These are phyloP conservation scores for Phialophora tarda DNA, from an alignment of 2,329 filamentous ascomycete genomes.

Conservation along the genomic window DNA sequence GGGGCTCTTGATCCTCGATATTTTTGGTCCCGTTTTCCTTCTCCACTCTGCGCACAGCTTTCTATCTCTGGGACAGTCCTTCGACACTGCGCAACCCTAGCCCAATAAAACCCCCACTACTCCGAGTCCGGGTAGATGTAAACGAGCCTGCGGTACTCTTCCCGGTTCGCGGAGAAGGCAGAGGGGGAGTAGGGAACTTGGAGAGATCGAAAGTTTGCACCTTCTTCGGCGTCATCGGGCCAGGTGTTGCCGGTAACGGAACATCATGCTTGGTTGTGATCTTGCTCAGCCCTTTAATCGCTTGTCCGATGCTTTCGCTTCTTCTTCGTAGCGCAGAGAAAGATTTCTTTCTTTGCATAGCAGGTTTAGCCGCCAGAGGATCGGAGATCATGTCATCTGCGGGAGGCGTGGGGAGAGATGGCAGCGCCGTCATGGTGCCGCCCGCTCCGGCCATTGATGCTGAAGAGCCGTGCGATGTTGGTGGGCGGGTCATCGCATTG, in stretches of 20 bases:
- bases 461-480: constrained; percentile 24
- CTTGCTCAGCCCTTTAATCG: constrained; percentile 36
- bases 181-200: constrained; percentile 29
- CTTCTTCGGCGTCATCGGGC: constrained; percentile 21
- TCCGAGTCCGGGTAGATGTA: constrained; percentile 21
- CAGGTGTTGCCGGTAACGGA: constrained; percentile 22
- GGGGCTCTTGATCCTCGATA: constrained; percentile 10
- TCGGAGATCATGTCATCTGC: constrained; percentile 22
- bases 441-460: constrained; percentile 13
- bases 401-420: constrained; percentile 23
- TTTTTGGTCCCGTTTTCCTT: constrained; percentile 5
- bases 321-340: constrained; percentile 34
- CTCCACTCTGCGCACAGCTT: neutral
- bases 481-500: constrained; percentile 16
- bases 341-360: constrained; percentile 35
- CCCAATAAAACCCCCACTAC: constrained; percentile 26
- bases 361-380: constrained; percentile 2
- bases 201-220: constrained; percentile 15
- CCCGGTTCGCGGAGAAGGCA: constrained; percentile 23
- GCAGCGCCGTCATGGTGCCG: constrained; percentile 29
- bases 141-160: constrained; percentile 28
- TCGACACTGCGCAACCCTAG: constrained; percentile 32
- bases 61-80: constrained; percentile 19
- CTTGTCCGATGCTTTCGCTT: constrained; percentile 39
- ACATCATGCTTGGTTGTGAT: constrained; percentile 30